A percentile compares a stretch with the other conserved stretches of the same genome.
phyloP scores from a whole-genome alignment of 225 moss, liverwort and hornwort genomes.

The Sphagnum tenellum region DNA sequence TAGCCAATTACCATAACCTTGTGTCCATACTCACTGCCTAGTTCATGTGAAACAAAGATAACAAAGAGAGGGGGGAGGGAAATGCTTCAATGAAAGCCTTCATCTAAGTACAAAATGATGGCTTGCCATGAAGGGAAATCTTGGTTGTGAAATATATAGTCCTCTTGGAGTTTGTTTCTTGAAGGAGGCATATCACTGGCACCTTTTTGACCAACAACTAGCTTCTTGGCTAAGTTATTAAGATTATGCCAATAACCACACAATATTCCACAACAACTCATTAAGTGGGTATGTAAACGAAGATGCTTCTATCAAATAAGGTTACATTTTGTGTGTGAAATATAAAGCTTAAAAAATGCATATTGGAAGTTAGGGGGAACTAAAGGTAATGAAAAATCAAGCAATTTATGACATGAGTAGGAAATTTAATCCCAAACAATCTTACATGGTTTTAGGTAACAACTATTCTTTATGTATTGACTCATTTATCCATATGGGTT shows the following conservation, averaged over 20 bases:
- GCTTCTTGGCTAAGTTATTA: not conserved
- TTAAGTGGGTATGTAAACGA: too few relatives aligned
- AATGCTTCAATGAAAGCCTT: constrained; percentile 17
- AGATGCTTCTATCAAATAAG: too few relatives aligned
- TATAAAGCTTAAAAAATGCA: too few relatives aligned
- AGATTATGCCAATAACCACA: constrained; percentile 16
- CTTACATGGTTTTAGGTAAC: constrained; percentile 12
- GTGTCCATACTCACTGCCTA: too few relatives aligned
- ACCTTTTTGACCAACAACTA: not conserved
- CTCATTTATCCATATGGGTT: constrained; percentile 13
- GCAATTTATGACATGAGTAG: too few relatives aligned
- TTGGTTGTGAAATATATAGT: constrained; percentile 13
- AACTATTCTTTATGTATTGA: constrained; percentile 13
- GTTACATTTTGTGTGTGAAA: too few relatives aligned
- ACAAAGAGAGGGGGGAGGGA: not conserved
- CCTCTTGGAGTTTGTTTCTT: constrained; percentile 1
- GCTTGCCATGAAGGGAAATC: constrained; percentile 22
- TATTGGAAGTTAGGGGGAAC: too few relatives aligned
- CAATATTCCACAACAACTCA: too few relatives aligned
- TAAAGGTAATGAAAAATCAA: too few relatives aligned
- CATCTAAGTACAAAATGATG: constrained; percentile 11
- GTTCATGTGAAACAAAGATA: not conserved
- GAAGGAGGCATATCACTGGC: not conserved
- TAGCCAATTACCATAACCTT: too few relatives aligned
- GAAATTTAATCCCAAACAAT: not conserved